These are phyloP conservation scores for Cymbidium sinense DNA, from an alignment of 106 monocot genomes.

Conservation along the genomic window DNA sequence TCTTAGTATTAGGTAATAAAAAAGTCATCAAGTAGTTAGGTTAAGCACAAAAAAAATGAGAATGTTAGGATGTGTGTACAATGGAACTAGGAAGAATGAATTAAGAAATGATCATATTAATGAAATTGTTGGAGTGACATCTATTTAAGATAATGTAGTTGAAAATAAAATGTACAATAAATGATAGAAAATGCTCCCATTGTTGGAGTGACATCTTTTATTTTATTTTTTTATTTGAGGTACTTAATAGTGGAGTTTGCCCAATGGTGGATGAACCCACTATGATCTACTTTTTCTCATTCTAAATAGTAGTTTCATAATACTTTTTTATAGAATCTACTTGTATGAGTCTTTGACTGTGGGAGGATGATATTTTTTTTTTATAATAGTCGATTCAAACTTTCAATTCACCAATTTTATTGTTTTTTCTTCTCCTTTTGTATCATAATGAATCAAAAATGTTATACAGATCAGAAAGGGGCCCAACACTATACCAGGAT, in stretches of 20 bases:
- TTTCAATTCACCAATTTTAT: background rate
- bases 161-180: too few relatives aligned
- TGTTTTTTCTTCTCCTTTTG: background rate
- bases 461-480: slow-evolving; percentile 43
- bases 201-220: too few relatives aligned
- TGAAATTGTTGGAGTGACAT: too few relatives aligned
- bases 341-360: background rate
- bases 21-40: too few relatives aligned
- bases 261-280: background rate
- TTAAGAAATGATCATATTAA: too few relatives aligned
- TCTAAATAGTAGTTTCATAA: background rate
- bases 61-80: too few relatives aligned
- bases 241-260: background rate
- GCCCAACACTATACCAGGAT: slow-evolving; percentile 46
- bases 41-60: too few relatives aligned
- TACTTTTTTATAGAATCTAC: background rate
- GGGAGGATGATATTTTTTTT: background rate
- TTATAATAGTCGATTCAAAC: background rate
- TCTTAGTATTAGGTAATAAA: too few relatives aligned
- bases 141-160: too few relatives aligned
- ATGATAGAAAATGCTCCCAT: too few relatives aligned
- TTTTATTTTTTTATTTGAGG: background rate
- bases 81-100: too few relatives aligned
- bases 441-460: slow-evolving; percentile 3
- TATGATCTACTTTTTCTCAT: background rate